Base-by-base conservation (phyloP, 108 stramenopile genomes). In the Epithemia pelagica region DNA sequence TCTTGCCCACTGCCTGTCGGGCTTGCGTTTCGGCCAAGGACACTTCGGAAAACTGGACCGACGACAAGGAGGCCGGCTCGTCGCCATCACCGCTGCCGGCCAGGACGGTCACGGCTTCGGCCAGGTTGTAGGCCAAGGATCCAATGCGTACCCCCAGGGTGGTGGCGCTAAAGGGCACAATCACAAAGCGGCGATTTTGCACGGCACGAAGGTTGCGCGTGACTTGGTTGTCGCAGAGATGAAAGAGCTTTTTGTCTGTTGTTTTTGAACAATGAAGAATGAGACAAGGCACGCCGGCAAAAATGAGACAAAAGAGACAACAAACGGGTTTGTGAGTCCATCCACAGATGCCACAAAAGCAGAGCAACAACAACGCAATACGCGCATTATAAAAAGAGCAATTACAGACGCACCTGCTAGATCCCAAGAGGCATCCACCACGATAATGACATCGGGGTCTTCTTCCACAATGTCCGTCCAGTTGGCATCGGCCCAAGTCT, bases 81-180 rank as follows among this genome's bases (percentile, higher is more conserved):
- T n/a, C n/a, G n/a, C n/a, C n/a, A n/a, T n/a, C n/a, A 46, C 37
- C 59, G 10, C 32, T 30, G 15, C 65, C 64, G 7, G 58, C 65
- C 0, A 72, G 30, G 2, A 65, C 54, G 7, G 46, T 65, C 19
- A 72, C 46, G 30, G 71, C 71, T 66, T 72, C 71, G 19, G 71
- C 71, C 61, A 72, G 64, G 57, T 66, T 65, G 65, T 72, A 72
- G 0, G 71, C 52, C 32, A 65, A 19, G 2, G 63, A 23, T 25
- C 71, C 71, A 53, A 72, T 54, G 15, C 65, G 64, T 25, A 72
- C 71, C 51, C 71, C 71, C 25, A 72, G 27, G 7, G 64, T 72
- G 26, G 37, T 56, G 56, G 64, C 71, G 37, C 55, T 56, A 33
- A 72, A 72, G n/a, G 71, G 71, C 0, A 72, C 53, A 22, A 24